Evolutionary conservation across 2,329 filamentous ascomycete species (phyloP).

Genomic region (Cladorrhinum sp.): DNA sequence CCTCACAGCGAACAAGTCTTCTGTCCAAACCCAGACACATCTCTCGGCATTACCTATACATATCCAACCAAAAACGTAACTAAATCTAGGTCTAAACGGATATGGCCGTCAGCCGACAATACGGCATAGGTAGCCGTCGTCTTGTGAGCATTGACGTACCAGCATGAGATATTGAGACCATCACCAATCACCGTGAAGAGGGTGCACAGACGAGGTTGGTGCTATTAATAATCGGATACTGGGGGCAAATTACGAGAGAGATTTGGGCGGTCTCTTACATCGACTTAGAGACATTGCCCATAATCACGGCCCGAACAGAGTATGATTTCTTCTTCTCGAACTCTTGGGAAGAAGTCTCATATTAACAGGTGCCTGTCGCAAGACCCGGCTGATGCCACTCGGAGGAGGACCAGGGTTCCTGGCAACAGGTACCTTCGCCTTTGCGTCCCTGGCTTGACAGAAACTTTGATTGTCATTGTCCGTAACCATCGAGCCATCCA

Average conservation of each 20-base stretch:
- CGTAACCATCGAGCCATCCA: conserved; percentile 12
- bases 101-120: no score
- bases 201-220: not conserved
- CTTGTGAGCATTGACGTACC: not conserved
- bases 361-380: not conserved
- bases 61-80: not conserved
- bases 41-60: not conserved
- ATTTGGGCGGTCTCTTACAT: not conserved
- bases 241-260: conserved; percentile 4
- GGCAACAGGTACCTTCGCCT: not conserved
- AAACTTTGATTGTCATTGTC: not conserved
- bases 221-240: conserved; percentile 4
- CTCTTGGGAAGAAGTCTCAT: not conserved
- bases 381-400: not conserved
- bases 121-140: not conserved
- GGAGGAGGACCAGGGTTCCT: not conserved
- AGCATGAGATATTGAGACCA: not conserved
- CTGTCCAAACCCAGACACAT: not conserved
- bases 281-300: not conserved
- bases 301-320: not conserved
- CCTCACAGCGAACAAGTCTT: not conserved
- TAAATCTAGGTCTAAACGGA: not conserved
- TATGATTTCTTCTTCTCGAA: not conserved
- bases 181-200: not conserved
- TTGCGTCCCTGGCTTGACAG: not conserved